Conservation (phyloP, 257 asterid genomes). For the Nicotiana undulata region DNA sequence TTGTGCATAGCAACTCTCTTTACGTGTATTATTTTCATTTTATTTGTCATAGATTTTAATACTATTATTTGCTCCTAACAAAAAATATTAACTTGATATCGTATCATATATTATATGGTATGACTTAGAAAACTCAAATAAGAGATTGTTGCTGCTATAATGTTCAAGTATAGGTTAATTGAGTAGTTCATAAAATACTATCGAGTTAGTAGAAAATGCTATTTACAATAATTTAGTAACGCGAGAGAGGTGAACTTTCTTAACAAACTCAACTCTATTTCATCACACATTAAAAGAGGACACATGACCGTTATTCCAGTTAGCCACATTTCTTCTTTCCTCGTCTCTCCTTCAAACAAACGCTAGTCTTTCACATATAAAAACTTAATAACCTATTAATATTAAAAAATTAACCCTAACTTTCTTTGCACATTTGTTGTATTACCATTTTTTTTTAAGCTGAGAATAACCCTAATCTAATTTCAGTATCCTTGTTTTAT, state of each 20-base stretch:
- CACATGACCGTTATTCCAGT: constrained; percentile 5
- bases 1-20: too few relatives aligned
- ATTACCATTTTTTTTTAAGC: not conserved
- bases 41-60: too few relatives aligned
- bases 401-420: not conserved
- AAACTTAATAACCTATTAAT: not conserved
- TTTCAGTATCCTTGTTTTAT: not conserved
- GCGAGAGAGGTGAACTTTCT: not conserved
- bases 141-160: too few relatives aligned
- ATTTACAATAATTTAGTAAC: not conserved
- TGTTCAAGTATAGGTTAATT: too few relatives aligned
- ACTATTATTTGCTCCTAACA: too few relatives aligned
- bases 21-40: too few relatives aligned
- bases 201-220: too few relatives aligned
- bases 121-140: too few relatives aligned
- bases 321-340: not conserved
- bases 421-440: not conserved
- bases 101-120: too few relatives aligned
- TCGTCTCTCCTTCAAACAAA: not conserved
- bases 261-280: not conserved
- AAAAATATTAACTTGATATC: too few relatives aligned
- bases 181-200: too few relatives aligned
- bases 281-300: not conserved
- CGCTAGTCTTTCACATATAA: not conserved
- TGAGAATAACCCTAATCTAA: not conserved